Conservation (phyloP, 2,329 filamentous ascomycete genomes). For the Sporothrix protearum region DNA sequence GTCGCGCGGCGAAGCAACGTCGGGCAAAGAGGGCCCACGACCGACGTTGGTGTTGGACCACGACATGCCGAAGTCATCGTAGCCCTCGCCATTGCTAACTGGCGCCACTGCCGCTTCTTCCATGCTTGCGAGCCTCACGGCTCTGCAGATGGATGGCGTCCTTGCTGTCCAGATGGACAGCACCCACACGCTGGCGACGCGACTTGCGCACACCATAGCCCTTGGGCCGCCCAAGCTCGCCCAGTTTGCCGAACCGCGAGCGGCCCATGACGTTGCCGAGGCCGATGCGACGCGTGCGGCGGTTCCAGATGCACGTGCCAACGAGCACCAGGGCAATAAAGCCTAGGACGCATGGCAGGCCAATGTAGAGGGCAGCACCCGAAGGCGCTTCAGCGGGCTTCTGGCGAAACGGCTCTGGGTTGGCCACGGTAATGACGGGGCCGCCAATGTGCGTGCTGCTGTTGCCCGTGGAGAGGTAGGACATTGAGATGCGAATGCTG, state of each 20-base stretch:
- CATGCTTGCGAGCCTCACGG: conserved; percentile 33
- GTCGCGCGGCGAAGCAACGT: conserved; percentile 30
- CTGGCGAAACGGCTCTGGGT: conserved; percentile 36
- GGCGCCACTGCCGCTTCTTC: conserved; percentile 31
- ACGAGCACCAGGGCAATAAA: conserved; percentile 48
- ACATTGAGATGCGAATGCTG: conserved; percentile 50
- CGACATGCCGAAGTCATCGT: conserved; percentile 21
- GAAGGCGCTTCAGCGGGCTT: conserved; percentile 35
- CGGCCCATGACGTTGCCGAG: conserved; percentile 53
- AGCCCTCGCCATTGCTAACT: conserved; percentile 19
- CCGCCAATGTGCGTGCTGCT: conserved; percentile 37
- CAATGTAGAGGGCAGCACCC: conserved; percentile 49
- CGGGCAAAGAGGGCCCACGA: conserved; percentile 22
- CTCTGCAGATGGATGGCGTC: conserved; percentile 47
- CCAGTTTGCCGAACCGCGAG: conserved; percentile 23
- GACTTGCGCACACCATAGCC: conserved; percentile 44
- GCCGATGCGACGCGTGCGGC: conserved; percentile 47
- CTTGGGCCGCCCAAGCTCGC: conserved; percentile 30
- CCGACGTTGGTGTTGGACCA: conserved; percentile 13
- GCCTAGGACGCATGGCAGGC: conserved; percentile 50
- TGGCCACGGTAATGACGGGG: conserved; percentile 43
- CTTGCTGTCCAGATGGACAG: conserved; percentile 36
- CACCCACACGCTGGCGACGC: conserved; percentile 37
- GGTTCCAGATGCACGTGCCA: conserved; percentile 57
- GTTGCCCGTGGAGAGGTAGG: conserved; percentile 38